A percentile compares a stretch with the other conserved stretches of the same genome.
Evolutionary conservation across 2,329 filamentous ascomycete species (phyloP).

Genomic region (Ophioceras dolichostomum): DNA sequence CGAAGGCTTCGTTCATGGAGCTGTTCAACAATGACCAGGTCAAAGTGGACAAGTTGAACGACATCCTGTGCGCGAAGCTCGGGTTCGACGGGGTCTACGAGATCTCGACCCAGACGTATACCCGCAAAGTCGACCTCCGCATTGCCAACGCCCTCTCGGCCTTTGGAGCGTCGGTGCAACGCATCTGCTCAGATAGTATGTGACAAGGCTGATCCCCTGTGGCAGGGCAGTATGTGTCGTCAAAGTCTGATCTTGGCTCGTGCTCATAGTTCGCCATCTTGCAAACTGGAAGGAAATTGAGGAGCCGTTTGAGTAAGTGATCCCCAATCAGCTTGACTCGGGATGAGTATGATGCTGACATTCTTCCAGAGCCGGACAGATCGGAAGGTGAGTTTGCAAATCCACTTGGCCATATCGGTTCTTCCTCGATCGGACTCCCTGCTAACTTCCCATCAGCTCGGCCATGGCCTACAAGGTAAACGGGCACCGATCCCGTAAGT

Average conservation of each 20-base stretch:
- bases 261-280: conserved; percentile 45
- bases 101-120: conserved; percentile 52
- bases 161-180: conserved; percentile 64
- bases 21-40: conserved; percentile 33
- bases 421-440: too few species aligned
- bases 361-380: too few species aligned
- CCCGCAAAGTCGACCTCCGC: conserved; percentile 66
- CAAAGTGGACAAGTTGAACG: conserved; percentile 42
- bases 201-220: conserved; percentile 23
- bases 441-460: too few species aligned
- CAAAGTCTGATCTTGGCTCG: too few species aligned
- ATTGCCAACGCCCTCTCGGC: conserved; percentile 71
- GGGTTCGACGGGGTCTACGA: conserved; percentile 41
- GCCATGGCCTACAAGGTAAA: conserved; percentile 41
- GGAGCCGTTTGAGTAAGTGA: conserved; percentile 73
- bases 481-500: conserved; percentile 16
- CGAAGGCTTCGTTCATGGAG: conserved; percentile 51
- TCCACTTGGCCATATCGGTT: too few species aligned
- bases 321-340: too few species aligned
- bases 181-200: conserved; percentile 62
- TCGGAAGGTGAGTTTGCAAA: too few species aligned
- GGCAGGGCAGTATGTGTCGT: too few species aligned
- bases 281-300: conserved; percentile 73
- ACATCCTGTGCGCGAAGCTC: conserved; percentile 39
- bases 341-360: too few species aligned